Evolutionary conservation across 257 asterid genomes (phyloP), one percentile per base, ranked within the genome.

Genomic region (Jacaranda mimosifolia): DNA sequence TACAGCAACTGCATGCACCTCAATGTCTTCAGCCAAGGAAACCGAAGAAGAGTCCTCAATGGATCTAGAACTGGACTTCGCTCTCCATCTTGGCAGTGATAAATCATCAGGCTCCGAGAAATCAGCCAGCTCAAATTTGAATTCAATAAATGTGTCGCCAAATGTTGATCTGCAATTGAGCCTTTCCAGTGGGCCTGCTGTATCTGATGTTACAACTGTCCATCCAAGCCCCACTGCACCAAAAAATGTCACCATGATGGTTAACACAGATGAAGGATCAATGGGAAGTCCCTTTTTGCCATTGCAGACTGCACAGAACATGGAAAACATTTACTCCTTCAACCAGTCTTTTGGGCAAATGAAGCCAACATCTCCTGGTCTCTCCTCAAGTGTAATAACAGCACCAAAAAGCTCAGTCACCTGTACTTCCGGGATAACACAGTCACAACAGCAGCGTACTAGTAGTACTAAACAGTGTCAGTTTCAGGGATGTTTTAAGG

Each of bases 361-460:
- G 59, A 85, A 80, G 48, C 80, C 85, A 67, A 72, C 85, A 70
- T 77, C 96, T 76, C 90, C 84, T 59, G 87, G 85, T 66, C 89
- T 84, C 84, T 90, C 93, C 60, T 70, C 89, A 6, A 87, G 94
- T 75, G 18, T 82, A 55, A 74, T 87, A 75, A 83, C 96, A 74
- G 69, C 88, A 73, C 93, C 92, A 77, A 90, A 88, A 85, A 91
- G 97, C 93, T 87, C 97, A 84, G 94, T 89, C 93, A 91, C 99
- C 97, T 95, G 96, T 84, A 75, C 97, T 96, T 96, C 98, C 91
- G 96, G 96, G 94, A 87, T 89, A 88, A 84, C 93, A 17, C 85
- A 86, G 63, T 84, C 76, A 49, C 90, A 84, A 51, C 92, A 91
- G 85, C 93, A 87, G 84, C 91, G 88, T 76, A 85, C 76, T 74